Conservation (phyloP, 2,329 filamentous ascomycete species). For the Phyllosticta paracitricarpa region DNA sequence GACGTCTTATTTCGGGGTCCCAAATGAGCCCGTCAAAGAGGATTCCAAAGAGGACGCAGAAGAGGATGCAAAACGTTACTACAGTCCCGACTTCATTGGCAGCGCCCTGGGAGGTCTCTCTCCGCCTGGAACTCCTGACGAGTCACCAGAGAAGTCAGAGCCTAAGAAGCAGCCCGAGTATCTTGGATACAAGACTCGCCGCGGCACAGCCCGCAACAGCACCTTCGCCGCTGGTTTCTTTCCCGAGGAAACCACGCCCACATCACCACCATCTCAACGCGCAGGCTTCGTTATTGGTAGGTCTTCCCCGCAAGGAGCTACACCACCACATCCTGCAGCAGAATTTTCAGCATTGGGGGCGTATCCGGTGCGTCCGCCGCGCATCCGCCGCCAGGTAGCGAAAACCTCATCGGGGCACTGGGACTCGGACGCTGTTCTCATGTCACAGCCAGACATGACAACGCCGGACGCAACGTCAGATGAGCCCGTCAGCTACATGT, state of each 20-base stretch:
- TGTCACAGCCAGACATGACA: constrained; percentile 20
- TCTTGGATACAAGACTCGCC: neutral
- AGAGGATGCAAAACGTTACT: neutral
- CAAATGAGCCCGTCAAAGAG: neutral
- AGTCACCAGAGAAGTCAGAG: neutral
- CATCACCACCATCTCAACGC: neutral
- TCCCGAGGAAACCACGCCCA: constrained; percentile 15
- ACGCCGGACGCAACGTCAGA: neutral
- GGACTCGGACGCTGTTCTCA: constrained; percentile 27
- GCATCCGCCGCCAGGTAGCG: neutral
- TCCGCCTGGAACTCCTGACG: neutral
- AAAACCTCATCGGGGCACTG: constrained; percentile 16
- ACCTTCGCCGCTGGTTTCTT: constrained; percentile 14
- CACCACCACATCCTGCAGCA: neutral
- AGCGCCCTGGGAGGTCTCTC: neutral
- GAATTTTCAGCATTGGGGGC: neutral
- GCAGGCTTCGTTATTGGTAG: neutral
- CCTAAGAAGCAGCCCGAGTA: neutral
- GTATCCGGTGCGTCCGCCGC: neutral
- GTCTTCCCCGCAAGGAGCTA: neutral
- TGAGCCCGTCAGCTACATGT: neutral
- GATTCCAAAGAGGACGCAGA: no score
- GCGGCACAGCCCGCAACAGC: constrained; percentile 11
- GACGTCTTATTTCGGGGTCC: neutral
- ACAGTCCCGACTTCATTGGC: constrained; percentile 6